Conservation (phyloP, 345 rosid species). For the Eutrema yunnanense region DNA sequence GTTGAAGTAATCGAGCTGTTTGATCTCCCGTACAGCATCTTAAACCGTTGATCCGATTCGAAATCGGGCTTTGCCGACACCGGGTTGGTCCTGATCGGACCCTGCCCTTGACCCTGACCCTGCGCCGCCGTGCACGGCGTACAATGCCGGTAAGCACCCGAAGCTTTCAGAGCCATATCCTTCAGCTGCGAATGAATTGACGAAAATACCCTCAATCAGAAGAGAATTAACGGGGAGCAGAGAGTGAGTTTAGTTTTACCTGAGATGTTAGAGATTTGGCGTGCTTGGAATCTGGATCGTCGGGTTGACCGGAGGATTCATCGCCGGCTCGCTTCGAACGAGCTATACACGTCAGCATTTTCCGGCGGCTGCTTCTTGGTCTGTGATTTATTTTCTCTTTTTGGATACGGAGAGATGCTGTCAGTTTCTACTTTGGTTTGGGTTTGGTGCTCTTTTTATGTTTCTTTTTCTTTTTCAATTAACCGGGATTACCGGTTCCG, state of each 20-base stretch:
- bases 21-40: constrained; percentile 62
- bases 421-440: constrained; percentile 29
- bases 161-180: constrained; percentile 90
- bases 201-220: constrained; percentile 2
- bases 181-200: constrained; percentile 47
- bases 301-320: constrained; percentile 53
- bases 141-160: constrained; percentile 87
- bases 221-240: not conserved
- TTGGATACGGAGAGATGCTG: constrained; percentile 25
- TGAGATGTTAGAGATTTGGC: constrained; percentile 80
- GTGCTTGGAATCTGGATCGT: constrained; percentile 41
- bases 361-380: constrained; percentile 2
- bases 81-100: constrained; percentile 29
- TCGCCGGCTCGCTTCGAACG: constrained; percentile 77
- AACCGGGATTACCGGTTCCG: constrained; percentile 31
- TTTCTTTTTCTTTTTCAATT: not conserved
- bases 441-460: constrained; percentile 22
- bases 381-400: not conserved
- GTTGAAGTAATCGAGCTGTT: constrained; percentile 68
- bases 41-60: constrained; percentile 59
- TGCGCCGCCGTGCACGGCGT: constrained; percentile 65
- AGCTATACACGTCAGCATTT: constrained; percentile 95
- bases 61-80: constrained; percentile 45
- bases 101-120: constrained; percentile 30
- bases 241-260: constrained; percentile 30